phyloP scores from a whole-genome alignment of 192 early-diverging fungal species.

The Polychytrium aggregatum region DNA sequence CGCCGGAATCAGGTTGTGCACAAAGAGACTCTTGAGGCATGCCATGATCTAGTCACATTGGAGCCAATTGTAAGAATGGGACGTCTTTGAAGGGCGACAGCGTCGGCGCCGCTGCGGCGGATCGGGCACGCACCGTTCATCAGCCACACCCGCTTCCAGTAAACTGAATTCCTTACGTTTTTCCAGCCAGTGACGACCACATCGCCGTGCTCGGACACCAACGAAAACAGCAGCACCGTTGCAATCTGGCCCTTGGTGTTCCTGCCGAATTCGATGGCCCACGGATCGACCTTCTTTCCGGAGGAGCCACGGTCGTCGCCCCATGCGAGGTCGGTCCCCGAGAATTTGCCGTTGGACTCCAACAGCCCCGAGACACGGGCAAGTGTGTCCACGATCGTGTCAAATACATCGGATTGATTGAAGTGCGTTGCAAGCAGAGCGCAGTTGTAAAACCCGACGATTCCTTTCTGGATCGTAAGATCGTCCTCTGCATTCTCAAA shows the following conservation, averaged over 20 bases:
- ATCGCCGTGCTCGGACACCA: constrained; percentile 56
- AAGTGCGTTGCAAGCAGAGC: constrained; percentile 62
- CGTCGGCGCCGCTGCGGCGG: no score
- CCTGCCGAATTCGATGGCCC: constrained; percentile 75
- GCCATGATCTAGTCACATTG: constrained; percentile 37
- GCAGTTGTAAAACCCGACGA: constrained; percentile 67
- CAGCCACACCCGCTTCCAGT: not conserved
- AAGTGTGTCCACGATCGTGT: constrained; percentile 64
- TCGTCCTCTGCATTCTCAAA: constrained; percentile 74
- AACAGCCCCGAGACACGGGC: constrained; percentile 63
- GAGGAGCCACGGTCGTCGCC: not conserved
- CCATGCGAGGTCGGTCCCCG: constrained; percentile 3
- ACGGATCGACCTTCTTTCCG: constrained; percentile 25
- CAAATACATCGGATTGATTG: constrained; percentile 62
- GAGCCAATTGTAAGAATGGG: not conserved
- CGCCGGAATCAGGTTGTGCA: constrained; percentile 60
- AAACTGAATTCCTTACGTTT: constrained; percentile 32
- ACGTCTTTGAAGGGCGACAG: no score
- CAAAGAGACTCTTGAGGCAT: constrained; percentile 65
- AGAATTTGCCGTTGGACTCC: constrained; percentile 11
- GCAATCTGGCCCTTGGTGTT: constrained; percentile 86
- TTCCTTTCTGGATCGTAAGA: constrained; percentile 63
- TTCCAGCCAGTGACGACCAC: constrained; percentile 60
- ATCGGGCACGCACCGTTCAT: no score
- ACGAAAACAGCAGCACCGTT: constrained; percentile 73